phyloP scores from a whole-genome alignment of 2,329 filamentous ascomycete genomes.

The Exophiala sp. region DNA sequence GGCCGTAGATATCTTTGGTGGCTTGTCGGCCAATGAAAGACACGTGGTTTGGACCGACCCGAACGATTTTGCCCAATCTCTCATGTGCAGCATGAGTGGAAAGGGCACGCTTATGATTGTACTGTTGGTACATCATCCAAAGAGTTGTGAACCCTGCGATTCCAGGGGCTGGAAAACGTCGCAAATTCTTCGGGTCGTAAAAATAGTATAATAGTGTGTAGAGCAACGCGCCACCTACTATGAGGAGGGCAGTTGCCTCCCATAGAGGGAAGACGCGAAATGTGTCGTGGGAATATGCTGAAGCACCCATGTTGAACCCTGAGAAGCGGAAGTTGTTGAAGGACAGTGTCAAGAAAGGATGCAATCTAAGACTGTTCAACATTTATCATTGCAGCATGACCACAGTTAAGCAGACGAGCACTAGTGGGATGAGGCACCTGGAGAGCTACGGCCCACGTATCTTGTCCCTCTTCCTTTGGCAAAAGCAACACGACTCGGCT shows the following conservation, averaged over 20 bases:
- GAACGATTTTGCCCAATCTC: background rate
- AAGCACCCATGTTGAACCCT: background rate
- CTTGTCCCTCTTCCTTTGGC: too few species aligned
- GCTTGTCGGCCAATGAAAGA: constrained; percentile 3
- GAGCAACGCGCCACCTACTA: background rate
- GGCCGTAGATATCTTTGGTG: constrained; percentile 33
- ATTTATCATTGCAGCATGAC: background rate
- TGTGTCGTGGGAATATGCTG: background rate
- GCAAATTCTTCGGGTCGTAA: constrained; percentile 45
- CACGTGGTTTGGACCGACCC: constrained; percentile 10
- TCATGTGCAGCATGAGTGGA: background rate
- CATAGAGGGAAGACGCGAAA: background rate
- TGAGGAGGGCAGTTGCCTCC: background rate
- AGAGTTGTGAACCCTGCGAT: background rate
- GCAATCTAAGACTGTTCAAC: background rate
- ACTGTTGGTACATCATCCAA: background rate
- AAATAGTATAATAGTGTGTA: constrained; percentile 37
- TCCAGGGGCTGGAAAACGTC: constrained; percentile 22
- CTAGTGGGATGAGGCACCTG: too few species aligned
- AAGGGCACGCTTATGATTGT: background rate
- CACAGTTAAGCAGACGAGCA: too few species aligned
- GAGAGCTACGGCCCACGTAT: too few species aligned
- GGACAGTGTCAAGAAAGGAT: background rate
- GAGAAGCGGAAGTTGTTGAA: background rate
- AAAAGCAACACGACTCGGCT: too few species aligned